Percentiles rank a stretch among this genome's conserved stretches.
Evolutionary conservation across 805 yeast species (phyloP).

Genomic region (Wickerhamomyces queroliae): DNA sequence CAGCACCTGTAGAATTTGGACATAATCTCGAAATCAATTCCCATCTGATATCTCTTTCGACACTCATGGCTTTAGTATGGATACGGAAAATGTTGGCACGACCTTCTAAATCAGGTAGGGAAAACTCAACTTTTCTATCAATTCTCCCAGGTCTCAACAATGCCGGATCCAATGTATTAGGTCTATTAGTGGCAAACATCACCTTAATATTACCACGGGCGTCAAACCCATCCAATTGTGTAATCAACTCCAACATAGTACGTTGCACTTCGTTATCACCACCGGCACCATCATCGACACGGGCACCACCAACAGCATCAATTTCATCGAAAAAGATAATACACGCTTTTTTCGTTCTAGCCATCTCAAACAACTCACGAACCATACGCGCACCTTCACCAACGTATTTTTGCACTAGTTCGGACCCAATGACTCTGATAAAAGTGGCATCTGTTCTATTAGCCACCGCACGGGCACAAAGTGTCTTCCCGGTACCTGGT

Average conservation of each 20-base stretch:
- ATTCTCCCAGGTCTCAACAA: conserved; percentile 97
- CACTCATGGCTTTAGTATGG: conserved; percentile 96
- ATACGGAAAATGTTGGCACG: conserved; percentile 96
- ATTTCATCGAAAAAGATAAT: conserved; percentile 97
- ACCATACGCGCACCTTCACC: conserved; percentile 99
- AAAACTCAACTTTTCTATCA: conserved; percentile 96
- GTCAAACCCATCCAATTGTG: conserved; percentile 97
- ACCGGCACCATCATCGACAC: conserved; percentile 99
- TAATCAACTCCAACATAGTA: conserved; percentile 96
- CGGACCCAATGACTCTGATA: conserved; percentile 97
- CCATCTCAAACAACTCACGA: conserved; percentile 97
- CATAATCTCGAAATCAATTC: conserved; percentile 95
- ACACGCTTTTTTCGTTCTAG: conserved; percentile 96
- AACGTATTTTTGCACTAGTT: conserved; percentile 95
- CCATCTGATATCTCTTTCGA: conserved; percentile 97
- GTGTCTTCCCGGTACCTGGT: conserved; percentile 97
- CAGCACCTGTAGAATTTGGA: conserved; percentile 99
- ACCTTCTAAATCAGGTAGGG: conserved; percentile 95
- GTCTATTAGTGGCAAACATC: conserved; percentile 99
- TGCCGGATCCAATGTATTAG: conserved; percentile 97
- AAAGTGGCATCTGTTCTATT: conserved; percentile 99
- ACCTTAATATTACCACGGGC: conserved; percentile 99
- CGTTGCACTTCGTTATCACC: conserved; percentile 99
- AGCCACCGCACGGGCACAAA: conserved; percentile 98
- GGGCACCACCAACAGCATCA: conserved; percentile 99